Percentiles rank a stretch among this genome's conserved stretches.
Conservation (phyloP, 805 yeast genomes). For the Debaryomyces castellii region DNA sequence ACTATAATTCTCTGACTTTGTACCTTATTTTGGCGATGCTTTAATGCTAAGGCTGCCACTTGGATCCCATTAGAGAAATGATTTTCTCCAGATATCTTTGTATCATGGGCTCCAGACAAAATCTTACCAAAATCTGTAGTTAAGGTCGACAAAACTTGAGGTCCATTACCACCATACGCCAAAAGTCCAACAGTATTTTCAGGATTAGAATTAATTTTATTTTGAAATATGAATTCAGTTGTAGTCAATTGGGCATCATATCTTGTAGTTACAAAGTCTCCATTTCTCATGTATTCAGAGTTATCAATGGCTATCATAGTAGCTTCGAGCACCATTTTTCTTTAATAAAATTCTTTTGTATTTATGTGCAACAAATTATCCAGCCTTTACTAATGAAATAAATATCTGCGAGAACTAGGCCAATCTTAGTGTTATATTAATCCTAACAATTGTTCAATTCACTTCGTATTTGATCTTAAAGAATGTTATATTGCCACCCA, state of each 20-base stretch:
- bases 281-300: constrained; percentile 94
- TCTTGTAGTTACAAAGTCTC: constrained; percentile 86
- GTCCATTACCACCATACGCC: constrained; percentile 82
- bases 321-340: constrained; percentile 88
- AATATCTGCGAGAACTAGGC: not conserved
- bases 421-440: not conserved
- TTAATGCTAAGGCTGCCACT: constrained; percentile 87
- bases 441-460: not conserved
- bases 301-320: constrained; percentile 94
- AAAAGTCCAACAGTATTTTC: constrained; percentile 91
- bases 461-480: not conserved
- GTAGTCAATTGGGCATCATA: constrained; percentile 92
- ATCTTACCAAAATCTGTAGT: constrained; percentile 86
- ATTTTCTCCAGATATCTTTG: constrained; percentile 62
- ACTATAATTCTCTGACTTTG: constrained; percentile 88
- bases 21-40: constrained; percentile 92
- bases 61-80: constrained; percentile 84
- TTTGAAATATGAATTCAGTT: constrained; percentile 80
- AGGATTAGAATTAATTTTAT: constrained; percentile 85
- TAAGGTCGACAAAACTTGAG: constrained; percentile 84
- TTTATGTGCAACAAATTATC: not conserved
- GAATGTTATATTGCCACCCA: constrained; percentile 1
- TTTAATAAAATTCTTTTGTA: not conserved
- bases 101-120: constrained; percentile 78
- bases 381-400: not conserved